Evolutionary conservation across 306 rosid genomes (phyloP), one percentile per base, ranked within the genome.

Genomic region (Gleditsia sinensis): DNA sequence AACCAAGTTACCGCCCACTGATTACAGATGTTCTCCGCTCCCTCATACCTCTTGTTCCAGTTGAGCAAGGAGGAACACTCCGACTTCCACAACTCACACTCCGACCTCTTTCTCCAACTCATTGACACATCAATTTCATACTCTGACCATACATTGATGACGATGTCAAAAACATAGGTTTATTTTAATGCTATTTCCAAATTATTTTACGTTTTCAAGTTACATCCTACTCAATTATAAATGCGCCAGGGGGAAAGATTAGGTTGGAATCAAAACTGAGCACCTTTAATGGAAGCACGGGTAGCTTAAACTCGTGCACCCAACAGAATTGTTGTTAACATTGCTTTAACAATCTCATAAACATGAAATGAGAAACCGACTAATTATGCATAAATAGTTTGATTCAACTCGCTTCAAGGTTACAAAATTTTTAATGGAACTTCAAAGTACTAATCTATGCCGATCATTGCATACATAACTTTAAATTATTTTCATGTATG

Each of bases 21-120:
- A 95, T 95, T 72, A 86, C 97, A 2, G 99, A 95, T 76, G 98
- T 95, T 80, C 76, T 95, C 32, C 99, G 92, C 82, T 95, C 99
- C 2, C 98, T 95, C 37, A 76, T 92, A 59, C 99, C 99, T 78
- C 96, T 95, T 27, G 92, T 95, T 27, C 97, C 97, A 0, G 80
- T 83, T 4, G 92, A 92, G 78, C 99, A 90, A 11, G 99, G 99
- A 59, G 98, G 99, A 71, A 92, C 99, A 3, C 90, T 92, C 2
- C 81, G 91, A 80, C 74, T 77, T 79, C 33, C 93, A 19, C 91
- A 91, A 74, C 51, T 43, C 39, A 50, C 82, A 0, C 81, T 5
- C 59, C 74, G n/a, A 32, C 56, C 59, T 3, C 49, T 13, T 34
- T 66, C 83, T 77, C 72, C 82, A 53, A 80, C 53, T 74, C 80